Conservation (phyloP, 208 protist species). For the Leishmania lainsoni region DNA sequence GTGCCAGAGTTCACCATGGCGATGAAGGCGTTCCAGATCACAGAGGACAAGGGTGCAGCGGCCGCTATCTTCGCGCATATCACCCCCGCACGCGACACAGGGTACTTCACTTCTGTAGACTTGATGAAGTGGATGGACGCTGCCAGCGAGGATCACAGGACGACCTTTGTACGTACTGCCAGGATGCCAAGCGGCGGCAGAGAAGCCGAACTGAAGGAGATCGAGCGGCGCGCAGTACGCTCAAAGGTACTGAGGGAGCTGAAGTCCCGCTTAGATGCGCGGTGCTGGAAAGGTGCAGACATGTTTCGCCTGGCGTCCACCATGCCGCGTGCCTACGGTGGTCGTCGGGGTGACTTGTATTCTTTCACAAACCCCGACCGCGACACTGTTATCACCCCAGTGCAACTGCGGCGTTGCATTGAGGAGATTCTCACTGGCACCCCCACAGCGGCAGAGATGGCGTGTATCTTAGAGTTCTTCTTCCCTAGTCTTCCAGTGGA, state of each 20-base stretch:
- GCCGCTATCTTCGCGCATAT: constrained; percentile 68
- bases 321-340: constrained; percentile 80
- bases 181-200: constrained; percentile 28
- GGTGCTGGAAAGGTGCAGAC: constrained; percentile 70
- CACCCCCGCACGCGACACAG: constrained; percentile 41
- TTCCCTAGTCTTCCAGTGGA: constrained; percentile 73
- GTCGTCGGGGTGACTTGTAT: constrained; percentile 62
- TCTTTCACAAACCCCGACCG: constrained; percentile 73
- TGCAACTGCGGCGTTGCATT: constrained; percentile 88
- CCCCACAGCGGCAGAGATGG: constrained; percentile 68
- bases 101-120: constrained; percentile 75
- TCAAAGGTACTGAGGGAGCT: constrained; percentile 62
- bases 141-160: constrained; percentile 36
- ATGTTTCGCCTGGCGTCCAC: constrained; percentile 91
- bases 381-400: constrained; percentile 82
- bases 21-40: constrained; percentile 78
- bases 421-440: constrained; percentile 76
- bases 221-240: constrained; percentile 45
- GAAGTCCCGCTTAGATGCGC: constrained; percentile 64
- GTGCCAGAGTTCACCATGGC: constrained; percentile 68
- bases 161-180: constrained; percentile 7
- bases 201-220: constrained; percentile 46
- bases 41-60: constrained; percentile 54
- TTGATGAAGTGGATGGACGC: constrained; percentile 73
- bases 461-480: constrained; percentile 78